Evolutionary conservation across 2,329 filamentous ascomycete species (phyloP).

Genomic region (Lomentospora prolificans): DNA sequence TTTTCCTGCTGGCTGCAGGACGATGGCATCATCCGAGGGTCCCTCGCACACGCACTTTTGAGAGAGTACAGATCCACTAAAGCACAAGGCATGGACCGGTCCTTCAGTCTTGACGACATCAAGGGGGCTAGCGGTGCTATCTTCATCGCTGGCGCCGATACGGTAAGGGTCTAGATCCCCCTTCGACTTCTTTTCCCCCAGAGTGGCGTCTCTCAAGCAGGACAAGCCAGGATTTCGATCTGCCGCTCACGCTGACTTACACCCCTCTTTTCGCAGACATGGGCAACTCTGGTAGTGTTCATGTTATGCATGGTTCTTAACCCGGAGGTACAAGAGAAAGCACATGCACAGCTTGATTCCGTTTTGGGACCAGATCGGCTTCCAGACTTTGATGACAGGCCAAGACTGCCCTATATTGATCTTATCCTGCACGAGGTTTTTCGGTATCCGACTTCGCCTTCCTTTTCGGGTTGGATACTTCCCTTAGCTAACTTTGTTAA

Average conservation of each 20-base stretch:
- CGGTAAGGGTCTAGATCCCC: constrained; percentile 16
- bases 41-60: constrained; percentile 18
- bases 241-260: background rate
- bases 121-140: constrained; percentile 39
- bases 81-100: background rate
- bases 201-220: too few species aligned
- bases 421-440: constrained; percentile 34
- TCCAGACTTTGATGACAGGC: constrained; percentile 34
- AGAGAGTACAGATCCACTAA: constrained; percentile 9
- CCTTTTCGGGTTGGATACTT: too few species aligned
- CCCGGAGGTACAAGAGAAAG: constrained; percentile 35
- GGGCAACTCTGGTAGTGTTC: constrained; percentile 26
- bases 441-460: constrained; percentile 17
- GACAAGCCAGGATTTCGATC: background rate
- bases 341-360: constrained; percentile 33
- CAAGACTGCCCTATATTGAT: constrained; percentile 31
- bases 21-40: constrained; percentile 12
- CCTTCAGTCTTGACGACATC: constrained; percentile 29
- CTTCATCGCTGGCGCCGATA: constrained; percentile 38
- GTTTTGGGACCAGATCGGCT: constrained; percentile 30
- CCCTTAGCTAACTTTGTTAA: too few species aligned
- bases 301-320: constrained; percentile 32
- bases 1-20: constrained; percentile 9
- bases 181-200: background rate
- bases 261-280: constrained; percentile 17